phyloP scores from a whole-genome alignment of 768 basidiomycete genomes.

The Kwoniella sp. region DNA sequence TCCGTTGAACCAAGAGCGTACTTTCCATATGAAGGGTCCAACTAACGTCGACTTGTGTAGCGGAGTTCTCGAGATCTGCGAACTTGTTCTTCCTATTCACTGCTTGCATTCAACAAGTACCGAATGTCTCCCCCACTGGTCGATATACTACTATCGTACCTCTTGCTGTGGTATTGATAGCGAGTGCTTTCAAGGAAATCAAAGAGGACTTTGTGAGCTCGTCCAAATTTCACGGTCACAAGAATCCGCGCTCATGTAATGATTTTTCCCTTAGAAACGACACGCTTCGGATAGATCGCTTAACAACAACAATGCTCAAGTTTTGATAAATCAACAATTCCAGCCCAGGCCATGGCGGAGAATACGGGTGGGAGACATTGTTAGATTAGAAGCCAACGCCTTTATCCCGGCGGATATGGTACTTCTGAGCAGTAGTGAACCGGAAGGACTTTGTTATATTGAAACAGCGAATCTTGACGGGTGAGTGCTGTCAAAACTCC shows the following conservation, averaged over 20 bases:
- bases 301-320: constrained; percentile 78
- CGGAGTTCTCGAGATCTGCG: constrained; percentile 98
- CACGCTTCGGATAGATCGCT: constrained; percentile 92
- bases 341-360: constrained; percentile 80
- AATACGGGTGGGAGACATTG: constrained; percentile 85
- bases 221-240: neutral
- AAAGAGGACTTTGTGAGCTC: constrained; percentile 85
- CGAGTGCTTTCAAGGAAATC: constrained; percentile 91
- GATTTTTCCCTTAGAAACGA: constrained; percentile 71
- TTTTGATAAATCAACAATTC: constrained; percentile 67
- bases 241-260: neutral
- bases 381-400: constrained; percentile 85
- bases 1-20: too few relatives aligned
- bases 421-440: constrained; percentile 84
- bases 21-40: too few relatives aligned
- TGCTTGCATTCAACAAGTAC: constrained; percentile 92
- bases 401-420: constrained; percentile 96
- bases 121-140: constrained; percentile 94
- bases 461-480: constrained; percentile 98
- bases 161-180: constrained; percentile 80
- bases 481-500: constrained; percentile 58
- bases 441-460: constrained; percentile 95
- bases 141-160: constrained; percentile 92
- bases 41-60: constrained; percentile 58
- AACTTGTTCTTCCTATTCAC: constrained; percentile 99